Conservation (phyloP, 768 basidiomycete genomes). For the Trametes meyenii region DNA sequence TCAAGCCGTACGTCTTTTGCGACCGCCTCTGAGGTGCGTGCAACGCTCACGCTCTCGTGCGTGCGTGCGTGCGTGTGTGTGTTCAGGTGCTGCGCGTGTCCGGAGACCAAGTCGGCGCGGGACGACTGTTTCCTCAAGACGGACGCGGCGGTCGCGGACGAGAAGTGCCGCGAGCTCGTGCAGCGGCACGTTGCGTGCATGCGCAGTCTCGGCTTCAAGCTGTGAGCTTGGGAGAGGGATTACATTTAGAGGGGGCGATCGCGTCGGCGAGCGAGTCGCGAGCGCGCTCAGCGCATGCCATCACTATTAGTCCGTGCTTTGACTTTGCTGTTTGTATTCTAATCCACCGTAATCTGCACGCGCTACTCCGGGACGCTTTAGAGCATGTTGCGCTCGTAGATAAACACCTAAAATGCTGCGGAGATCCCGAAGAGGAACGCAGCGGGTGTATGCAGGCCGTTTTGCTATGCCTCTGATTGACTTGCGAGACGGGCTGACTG, state of each 20-base stretch:
- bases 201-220: conserved; percentile 86
- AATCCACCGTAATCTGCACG: conserved; percentile 9
- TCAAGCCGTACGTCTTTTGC: conserved; percentile 78
- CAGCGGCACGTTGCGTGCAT: conserved; percentile 88
- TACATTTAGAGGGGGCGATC: background rate
- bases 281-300: background rate
- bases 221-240: conserved; percentile 41
- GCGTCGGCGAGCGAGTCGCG: no score
- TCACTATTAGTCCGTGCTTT: background rate
- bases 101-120: conserved; percentile 86
- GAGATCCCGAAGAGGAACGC: background rate
- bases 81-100: conserved; percentile 92
- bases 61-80: background rate
- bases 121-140: conserved; percentile 92
- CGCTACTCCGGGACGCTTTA: background rate
- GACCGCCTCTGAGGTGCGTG: background rate
- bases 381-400: background rate
- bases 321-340: background rate
- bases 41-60: background rate
- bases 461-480: no score
- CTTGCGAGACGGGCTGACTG: no score
- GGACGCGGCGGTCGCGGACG: conserved; percentile 63
- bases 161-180: conserved; percentile 81
- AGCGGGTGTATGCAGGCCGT: no score
- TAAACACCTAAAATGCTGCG: background rate